A percentile compares a stretch with the other conserved stretches of the same genome.
These are phyloP conservation scores for Rhypophila decipiens DNA, from an alignment of 495 filamentous ascomycete species.

Conservation along the genomic window DNA sequence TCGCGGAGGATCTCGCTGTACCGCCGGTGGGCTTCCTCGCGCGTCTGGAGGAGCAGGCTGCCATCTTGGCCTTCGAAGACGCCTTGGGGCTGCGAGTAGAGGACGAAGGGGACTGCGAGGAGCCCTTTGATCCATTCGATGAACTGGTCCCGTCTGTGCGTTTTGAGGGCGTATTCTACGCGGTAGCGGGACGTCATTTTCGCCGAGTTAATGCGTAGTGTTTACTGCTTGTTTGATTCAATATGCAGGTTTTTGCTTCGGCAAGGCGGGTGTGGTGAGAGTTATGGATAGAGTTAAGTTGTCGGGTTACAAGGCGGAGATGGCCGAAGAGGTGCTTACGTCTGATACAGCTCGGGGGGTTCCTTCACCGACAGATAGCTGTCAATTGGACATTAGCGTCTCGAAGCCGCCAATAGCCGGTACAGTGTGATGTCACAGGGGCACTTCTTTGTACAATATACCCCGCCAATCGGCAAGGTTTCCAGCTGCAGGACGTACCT, in stretches of 20 bases:
- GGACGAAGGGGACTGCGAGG: constrained; percentile 91
- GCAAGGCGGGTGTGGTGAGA: too few species aligned
- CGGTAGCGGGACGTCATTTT: constrained; percentile 93
- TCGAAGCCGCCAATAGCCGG: constrained; percentile 14
- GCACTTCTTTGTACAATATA: background rate
- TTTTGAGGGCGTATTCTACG: constrained; percentile 90
- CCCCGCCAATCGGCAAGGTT: constrained; percentile 8
- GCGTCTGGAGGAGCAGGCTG: constrained; percentile 53
- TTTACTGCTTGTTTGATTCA: too few species aligned
- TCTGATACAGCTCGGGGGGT: too few species aligned
- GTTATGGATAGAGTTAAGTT: too few species aligned
- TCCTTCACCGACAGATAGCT: too few species aligned
- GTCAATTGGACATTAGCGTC: background rate
- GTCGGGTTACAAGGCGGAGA: background rate
- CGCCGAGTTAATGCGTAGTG: constrained; percentile 2
- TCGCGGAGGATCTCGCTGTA: constrained; percentile 95
- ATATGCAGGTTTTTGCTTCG: too few species aligned
- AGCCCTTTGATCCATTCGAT: constrained; percentile 73
- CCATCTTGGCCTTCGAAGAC: constrained; percentile 55
- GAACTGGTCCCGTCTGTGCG: constrained; percentile 80
- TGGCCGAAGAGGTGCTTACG: too few species aligned
- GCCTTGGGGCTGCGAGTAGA: constrained; percentile 89
- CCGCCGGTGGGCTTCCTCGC: constrained; percentile 63
- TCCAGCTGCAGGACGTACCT: too few species aligned
- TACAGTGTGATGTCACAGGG: constrained; percentile 24